Evolutionary conservation across 2,329 filamentous ascomycete species (phyloP), one percentile per base, ranked within the genome.

Genomic region (Talaromyces sp.): DNA sequence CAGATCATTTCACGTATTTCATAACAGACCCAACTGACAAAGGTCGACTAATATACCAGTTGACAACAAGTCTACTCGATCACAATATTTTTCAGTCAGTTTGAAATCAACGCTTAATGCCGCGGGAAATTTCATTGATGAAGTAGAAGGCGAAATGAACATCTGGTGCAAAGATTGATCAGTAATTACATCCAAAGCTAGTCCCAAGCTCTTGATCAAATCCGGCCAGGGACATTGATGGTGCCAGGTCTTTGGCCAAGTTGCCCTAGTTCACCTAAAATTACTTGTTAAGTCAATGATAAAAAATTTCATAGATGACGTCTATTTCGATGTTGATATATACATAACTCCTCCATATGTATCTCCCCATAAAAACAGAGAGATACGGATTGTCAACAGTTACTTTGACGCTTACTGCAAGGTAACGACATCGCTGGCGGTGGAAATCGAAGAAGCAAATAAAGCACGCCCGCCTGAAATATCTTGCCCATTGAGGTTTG

Each of bases 401-500:
- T 1, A n/a, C 9, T 45, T 24, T 24, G 27, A 31, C 33, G 6
- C 13, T 33, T 41, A 62, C 22, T 52, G 33, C 47, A 65, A 57
- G n/a, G 64, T 66, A n/a, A 66, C 50, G 3, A 66, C 54, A 33
- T 66, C 45, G 35, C 58, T 41, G 27, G 33, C 47, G 16, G 58
- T 24, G n/a, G 47, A 22, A 39, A 73, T 68, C 22, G 67, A 62
- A 37, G 66, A 68, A 41, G 68, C 67, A 60, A 69, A 73, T 63
- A 73, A 69, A 2, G 69, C 69, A 11, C 64, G 64, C 22, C 69
- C 70, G 33, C 70, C 41, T 3, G 65, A 49, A 41, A 69, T 66
- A 22, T 68, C 66, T 37, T 70, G 16, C 9, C 70, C 68, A 63
- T 73, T 69, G 31, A 67, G 49, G 49, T 73, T 71, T 1, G 69